Conservation (phyloP, 495 filamentous ascomycete species). For the Penicillium simplicissimum region DNA sequence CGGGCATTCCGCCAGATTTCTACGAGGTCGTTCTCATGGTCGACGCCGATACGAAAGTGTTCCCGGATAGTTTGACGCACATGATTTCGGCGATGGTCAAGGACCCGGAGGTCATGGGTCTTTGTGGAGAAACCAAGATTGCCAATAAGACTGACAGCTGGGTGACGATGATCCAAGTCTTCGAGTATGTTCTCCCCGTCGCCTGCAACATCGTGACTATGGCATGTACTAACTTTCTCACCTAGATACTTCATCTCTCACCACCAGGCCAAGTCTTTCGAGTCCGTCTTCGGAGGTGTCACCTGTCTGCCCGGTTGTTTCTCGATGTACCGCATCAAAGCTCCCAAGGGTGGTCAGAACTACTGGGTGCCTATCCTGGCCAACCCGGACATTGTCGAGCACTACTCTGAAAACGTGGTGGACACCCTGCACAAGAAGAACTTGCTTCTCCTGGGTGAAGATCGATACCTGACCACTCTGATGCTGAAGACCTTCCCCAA, state of each 20-base stretch:
- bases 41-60: conserved; percentile 98
- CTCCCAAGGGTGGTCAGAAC: conserved; percentile 96
- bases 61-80: conserved; percentile 95
- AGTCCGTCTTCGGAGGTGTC: conserved; percentile 98
- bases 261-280: conserved; percentile 94
- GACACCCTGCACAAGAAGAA: conserved; percentile 99
- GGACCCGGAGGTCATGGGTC: conserved; percentile 98
- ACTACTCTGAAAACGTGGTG: conserved; percentile 99
- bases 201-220: background rate
- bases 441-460: conserved; percentile 88
- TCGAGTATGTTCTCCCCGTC: conserved; percentile 59
- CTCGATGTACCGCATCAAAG: conserved; percentile 99
- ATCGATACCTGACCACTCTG: conserved; percentile 94
- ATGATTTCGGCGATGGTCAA: conserved; percentile 99
- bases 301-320: conserved; percentile 99
- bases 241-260: conserved; percentile 91
- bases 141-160: conserved; percentile 94
- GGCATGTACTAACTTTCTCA: conserved; percentile 20
- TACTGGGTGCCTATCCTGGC: conserved; percentile 99
- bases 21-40: conserved; percentile 98
- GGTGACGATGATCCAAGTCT: conserved; percentile 99
- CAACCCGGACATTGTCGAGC: conserved; percentile 97
- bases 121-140: conserved; percentile 99
- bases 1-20: conserved; percentile 95
- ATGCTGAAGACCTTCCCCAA: conserved; percentile 99